These are phyloP conservation scores for Ascomycota sp. DNA, from an alignment of 2,329 filamentous ascomycete species.

Conservation along the genomic window DNA sequence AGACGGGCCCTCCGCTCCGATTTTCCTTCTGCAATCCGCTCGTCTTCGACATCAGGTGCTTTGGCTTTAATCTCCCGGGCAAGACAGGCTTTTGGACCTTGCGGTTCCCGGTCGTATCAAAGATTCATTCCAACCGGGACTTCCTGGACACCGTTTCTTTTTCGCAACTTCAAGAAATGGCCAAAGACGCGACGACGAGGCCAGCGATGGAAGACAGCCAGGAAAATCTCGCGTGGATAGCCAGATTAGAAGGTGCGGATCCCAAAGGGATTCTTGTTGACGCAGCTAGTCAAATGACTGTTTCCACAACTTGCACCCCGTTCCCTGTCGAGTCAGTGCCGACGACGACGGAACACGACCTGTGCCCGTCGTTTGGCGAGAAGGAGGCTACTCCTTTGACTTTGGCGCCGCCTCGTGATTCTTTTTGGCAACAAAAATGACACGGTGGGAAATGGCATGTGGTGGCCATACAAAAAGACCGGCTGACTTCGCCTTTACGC, in stretches of 20 bases:
- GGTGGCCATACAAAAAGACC: conserved; percentile 2
- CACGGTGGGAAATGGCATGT: background rate
- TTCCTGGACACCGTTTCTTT: conserved; percentile 48
- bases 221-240: conserved; percentile 38
- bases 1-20: conserved; percentile 19
- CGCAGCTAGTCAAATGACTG: conserved; percentile 21
- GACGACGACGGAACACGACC: conserved; percentile 2
- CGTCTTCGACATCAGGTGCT: conserved; percentile 60
- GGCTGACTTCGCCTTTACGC: background rate
- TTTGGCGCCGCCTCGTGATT: conserved; percentile 3
- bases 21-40: conserved; percentile 45
- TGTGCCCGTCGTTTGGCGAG: background rate
- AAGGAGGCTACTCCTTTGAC: background rate
- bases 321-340: conserved; percentile 11
- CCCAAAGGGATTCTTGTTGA: conserved; percentile 20
- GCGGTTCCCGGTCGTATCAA: conserved; percentile 53
- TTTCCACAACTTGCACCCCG: conserved; percentile 14
- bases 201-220: conserved; percentile 31
- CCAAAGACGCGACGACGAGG: conserved; percentile 28
- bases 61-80: conserved; percentile 51
- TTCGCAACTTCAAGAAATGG: conserved; percentile 44
- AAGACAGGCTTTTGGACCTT: conserved; percentile 51
- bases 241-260: conserved; percentile 33
- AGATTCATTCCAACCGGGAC: conserved; percentile 54
- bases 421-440: conserved; percentile 1